Evolutionary conservation across 495 filamentous ascomycete genomes (phyloP).

Genomic region (Hyaloscypha variabilis): DNA sequence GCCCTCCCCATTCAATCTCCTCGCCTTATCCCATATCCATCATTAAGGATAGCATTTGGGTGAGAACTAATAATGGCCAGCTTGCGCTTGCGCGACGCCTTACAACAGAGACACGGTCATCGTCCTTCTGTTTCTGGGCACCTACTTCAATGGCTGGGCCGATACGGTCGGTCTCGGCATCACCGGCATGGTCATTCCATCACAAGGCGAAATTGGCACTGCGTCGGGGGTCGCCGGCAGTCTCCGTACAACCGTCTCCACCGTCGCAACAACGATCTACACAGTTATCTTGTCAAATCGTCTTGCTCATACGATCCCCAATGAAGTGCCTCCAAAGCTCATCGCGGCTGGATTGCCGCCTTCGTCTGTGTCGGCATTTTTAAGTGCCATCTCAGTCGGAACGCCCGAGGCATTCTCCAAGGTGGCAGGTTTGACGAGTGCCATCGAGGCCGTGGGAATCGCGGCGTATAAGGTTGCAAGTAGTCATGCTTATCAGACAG

Average conservation of each 20-base stretch:
- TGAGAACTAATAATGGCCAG: not conserved
- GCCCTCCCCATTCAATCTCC: no score
- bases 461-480: conserved; percentile 30
- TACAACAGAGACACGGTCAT: not conserved
- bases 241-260: conserved; percentile 27
- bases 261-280: conserved; percentile 41
- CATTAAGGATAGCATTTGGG: no score
- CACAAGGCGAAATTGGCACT: conserved; percentile 42
- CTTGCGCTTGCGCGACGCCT: not conserved
- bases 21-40: no score
- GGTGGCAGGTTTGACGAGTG: conserved; percentile 42
- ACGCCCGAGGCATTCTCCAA: conserved; percentile 34
- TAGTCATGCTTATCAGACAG: conserved; percentile 7
- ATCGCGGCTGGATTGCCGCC: conserved; percentile 41
- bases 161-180: not conserved
- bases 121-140: not conserved
- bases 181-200: not conserved
- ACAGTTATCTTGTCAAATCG: conserved; percentile 44
- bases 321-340: conserved; percentile 38
- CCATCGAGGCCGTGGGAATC: conserved; percentile 36
- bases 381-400: conserved; percentile 35
- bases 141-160: not conserved
- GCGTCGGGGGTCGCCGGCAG: conserved; percentile 40
- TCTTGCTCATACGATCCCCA: conserved; percentile 33
- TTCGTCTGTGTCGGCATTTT: conserved; percentile 36